Evolutionary conservation across 805 yeast genomes (phyloP).

Genomic region (Peterozyma xylosa): DNA sequence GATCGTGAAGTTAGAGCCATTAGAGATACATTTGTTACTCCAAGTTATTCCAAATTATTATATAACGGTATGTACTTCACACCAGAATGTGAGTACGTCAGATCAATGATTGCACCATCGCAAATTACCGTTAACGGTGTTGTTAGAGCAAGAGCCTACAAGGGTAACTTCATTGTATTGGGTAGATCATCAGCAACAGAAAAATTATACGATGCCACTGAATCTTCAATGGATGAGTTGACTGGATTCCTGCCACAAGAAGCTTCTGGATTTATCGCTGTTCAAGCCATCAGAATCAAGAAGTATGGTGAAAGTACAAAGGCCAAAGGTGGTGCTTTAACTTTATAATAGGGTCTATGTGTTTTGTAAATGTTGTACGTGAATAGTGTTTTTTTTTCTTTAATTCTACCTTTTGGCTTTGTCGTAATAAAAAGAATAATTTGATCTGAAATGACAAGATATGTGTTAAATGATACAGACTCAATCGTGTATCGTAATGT

Average conservation of each 20-base stretch:
- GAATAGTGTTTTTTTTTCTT: background rate
- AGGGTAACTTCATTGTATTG: slow-evolving; percentile 75
- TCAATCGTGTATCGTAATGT: no score
- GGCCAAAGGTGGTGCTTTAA: slow-evolving; percentile 56
- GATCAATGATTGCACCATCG: slow-evolving; percentile 90
- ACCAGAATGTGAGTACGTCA: slow-evolving; percentile 95
- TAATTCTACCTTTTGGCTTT: background rate
- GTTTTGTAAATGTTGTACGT: background rate
- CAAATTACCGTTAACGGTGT: slow-evolving; percentile 94
- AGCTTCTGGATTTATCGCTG: slow-evolving; percentile 95
- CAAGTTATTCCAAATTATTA: slow-evolving; percentile 79
- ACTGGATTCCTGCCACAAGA: slow-evolving; percentile 97
- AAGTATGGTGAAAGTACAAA: slow-evolving; percentile 95
- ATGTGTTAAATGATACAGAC: no score
- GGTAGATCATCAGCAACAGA: slow-evolving; percentile 96
- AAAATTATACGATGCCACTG: slow-evolving; percentile 95
- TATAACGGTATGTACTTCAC: slow-evolving; percentile 98
- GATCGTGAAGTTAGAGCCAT: slow-evolving; percentile 97
- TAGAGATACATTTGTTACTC: slow-evolving; percentile 94
- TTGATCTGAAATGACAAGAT: no score
- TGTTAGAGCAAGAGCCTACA: slow-evolving; percentile 89
- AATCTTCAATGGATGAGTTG: slow-evolving; percentile 98
- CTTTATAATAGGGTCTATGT: slow-evolving; percentile 25
- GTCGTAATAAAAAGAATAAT: no score
- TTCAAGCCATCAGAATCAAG: slow-evolving; percentile 96